Evolutionary conservation across 1,284 basidiomycete genomes (phyloP), one percentile per base, ranked within the genome.

Genomic region (Malassezia cuniculi): DNA sequence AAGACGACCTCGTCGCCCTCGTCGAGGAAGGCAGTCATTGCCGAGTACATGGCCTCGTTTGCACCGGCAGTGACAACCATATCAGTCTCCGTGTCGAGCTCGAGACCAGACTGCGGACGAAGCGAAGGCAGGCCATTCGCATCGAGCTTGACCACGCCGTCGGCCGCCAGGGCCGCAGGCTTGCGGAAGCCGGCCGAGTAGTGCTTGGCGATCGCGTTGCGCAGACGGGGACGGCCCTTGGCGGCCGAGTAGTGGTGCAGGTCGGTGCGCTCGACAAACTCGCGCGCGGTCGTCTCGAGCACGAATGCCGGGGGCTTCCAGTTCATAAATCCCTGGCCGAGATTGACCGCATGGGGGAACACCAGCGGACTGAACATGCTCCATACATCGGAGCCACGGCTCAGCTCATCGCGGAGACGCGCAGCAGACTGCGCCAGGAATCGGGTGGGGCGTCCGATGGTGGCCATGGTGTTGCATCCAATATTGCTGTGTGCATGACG

Each of bases 51-150:
- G 9, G 52, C 63, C 2, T 57, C 60, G 36, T 66, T 97, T 3
- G 89, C 89, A 29, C 93, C 93, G 47, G 87, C 86, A 0, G 89
- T 90, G 28, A 97, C 81, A 26, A 87, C 72, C 33, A 99, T 86
- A 68, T 97, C 87, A 0, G 76, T 75, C 55, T 94, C 85, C 7
- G 80, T 73, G 59, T 87, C 78, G 19, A 99, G 74, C 12, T 79
- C 73, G 37, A 82, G 75, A 6, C 76, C 74, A 19, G 66, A 64
- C 1, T 29, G 31, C 4, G 36, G 22, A 6, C 57, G 29, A 39
- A 62, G 55, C 17, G 48, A 39, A 5, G 47, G 47, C 20, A 38
- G 11, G 2, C 41, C 41, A 8, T 17, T n/a, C 6, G 16, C 31
- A 14, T 44, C 41, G 15, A 42, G 22, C 4, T 24, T 9, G 5